Conservation (phyloP, 2,329 filamentous ascomycete genomes). For the Diaporthe australafricana region DNA sequence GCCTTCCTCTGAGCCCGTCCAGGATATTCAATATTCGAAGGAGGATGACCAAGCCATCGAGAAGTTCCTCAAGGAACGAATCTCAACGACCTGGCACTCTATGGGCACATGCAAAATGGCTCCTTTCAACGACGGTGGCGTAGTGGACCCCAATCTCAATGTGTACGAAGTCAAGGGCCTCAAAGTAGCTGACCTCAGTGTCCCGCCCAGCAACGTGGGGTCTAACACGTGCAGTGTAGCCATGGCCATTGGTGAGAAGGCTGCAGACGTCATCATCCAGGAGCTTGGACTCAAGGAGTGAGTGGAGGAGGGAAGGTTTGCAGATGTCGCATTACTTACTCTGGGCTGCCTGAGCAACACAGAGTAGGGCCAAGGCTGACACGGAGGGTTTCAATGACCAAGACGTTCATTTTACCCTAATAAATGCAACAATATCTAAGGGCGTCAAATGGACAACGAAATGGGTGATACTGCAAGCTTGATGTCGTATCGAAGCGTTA, state of each 20-base stretch:
- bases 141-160: conserved; percentile 54
- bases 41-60: conserved; percentile 63
- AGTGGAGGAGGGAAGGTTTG: too few species aligned
- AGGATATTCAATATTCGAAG: conserved; percentile 58
- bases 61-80: conserved; percentile 50
- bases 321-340: too few species aligned
- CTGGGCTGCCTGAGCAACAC: too few species aligned
- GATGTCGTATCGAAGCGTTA: too few species aligned
- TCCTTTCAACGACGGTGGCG: conserved; percentile 52
- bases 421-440: too few species aligned
- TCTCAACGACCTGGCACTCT: conserved; percentile 56
- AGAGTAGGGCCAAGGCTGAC: too few species aligned
- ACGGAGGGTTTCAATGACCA: too few species aligned
- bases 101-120: conserved; percentile 60
- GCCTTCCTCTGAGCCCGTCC: conserved; percentile 30
- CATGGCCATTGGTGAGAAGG: conserved; percentile 53
- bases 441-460: too few species aligned
- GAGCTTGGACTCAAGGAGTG: too few species aligned
- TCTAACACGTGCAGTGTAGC: conserved; percentile 53
- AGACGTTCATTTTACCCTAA: too few species aligned
- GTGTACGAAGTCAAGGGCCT: conserved; percentile 56
- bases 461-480: too few species aligned
- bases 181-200: conserved; percentile 53
- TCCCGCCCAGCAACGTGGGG: conserved; percentile 53
- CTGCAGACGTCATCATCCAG: conserved; percentile 47